These are phyloP conservation scores for Berkeleyomyces rouxiae DNA, from an alignment of 2,329 filamentous ascomycete species.

Conservation along the genomic window DNA sequence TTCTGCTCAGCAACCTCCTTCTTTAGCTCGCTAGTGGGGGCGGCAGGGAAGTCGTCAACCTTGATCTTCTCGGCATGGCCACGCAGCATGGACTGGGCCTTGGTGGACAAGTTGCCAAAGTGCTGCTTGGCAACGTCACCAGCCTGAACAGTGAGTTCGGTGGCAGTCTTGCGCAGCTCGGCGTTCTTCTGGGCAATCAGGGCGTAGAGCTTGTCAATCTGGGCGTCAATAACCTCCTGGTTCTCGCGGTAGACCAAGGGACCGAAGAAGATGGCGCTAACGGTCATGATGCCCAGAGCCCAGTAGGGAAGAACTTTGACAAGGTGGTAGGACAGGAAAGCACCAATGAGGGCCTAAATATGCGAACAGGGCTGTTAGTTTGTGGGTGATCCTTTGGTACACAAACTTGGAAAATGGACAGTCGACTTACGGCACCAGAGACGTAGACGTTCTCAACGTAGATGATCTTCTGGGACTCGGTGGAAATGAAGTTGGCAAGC, in stretches of 20 bases:
- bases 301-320: constrained; percentile 56
- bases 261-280: constrained; percentile 42
- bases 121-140: constrained; percentile 50
- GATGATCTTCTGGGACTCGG: constrained; percentile 51
- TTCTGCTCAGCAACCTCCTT: constrained; percentile 12
- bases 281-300: constrained; percentile 45
- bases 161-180: constrained; percentile 43
- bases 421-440: constrained; percentile 38
- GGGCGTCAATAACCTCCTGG: constrained; percentile 51
- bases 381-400: neutral
- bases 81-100: constrained; percentile 47
- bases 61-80: constrained; percentile 30
- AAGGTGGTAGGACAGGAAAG: constrained; percentile 50
- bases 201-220: constrained; percentile 40
- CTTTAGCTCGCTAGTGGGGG: constrained; percentile 24
- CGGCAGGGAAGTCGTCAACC: constrained; percentile 22
- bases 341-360: constrained; percentile 37
- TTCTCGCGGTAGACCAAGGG: constrained; percentile 51
- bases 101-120: constrained; percentile 49
- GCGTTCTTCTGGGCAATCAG: constrained; percentile 45
- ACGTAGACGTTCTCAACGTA: constrained; percentile 50
- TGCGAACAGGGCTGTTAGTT: neutral
- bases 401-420: neutral
- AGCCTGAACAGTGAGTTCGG: constrained; percentile 47
- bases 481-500: constrained; percentile 55